Conservation (phyloP, 352 stramenopile species). For the Globisporangium carolinianum region DNA sequence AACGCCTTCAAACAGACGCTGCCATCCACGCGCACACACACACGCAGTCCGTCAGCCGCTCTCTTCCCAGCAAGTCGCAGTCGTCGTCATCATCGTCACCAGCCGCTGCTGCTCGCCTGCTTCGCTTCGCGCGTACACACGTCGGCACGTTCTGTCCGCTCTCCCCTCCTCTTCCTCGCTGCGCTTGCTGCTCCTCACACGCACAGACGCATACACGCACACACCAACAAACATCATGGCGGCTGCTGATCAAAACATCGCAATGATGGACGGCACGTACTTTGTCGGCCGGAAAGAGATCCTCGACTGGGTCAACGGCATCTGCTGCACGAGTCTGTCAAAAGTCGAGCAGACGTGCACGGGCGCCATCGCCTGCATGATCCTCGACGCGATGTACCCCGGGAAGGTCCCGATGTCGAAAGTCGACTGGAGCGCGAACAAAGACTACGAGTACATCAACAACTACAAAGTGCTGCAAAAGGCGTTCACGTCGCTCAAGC, state of each 20-base stretch:
- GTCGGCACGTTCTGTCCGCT: too few species aligned
- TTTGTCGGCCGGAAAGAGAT: constrained; percentile 97
- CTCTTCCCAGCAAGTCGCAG: too few species aligned
- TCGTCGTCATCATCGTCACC: too few species aligned
- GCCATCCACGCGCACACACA: too few species aligned
- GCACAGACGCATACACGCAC: too few species aligned
- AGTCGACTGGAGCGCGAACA: constrained; percentile 97
- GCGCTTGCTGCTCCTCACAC: too few species aligned
- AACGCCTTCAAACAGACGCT: too few species aligned
- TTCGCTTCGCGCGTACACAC: too few species aligned
- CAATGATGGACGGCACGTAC: constrained; percentile 96
- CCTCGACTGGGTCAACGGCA: constrained; percentile 98
- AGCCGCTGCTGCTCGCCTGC: too few species aligned
- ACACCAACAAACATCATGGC: constrained; percentile 31
- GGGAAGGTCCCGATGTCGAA: constrained; percentile 94
- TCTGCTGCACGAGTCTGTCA: constrained; percentile 89
- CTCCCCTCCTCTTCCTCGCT: too few species aligned
- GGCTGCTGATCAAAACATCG: constrained; percentile 82
- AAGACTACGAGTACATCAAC: constrained; percentile 97
- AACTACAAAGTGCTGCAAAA: constrained; percentile 99
- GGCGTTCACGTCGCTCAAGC: constrained; percentile 94
- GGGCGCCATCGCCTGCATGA: constrained; percentile 96
- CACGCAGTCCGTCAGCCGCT: too few species aligned
- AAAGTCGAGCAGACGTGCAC: constrained; percentile 98
- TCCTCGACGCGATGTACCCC: constrained; percentile 94